phyloP scores from a whole-genome alignment of 2,329 filamentous ascomycete species.

The Penicillium decumbens region DNA sequence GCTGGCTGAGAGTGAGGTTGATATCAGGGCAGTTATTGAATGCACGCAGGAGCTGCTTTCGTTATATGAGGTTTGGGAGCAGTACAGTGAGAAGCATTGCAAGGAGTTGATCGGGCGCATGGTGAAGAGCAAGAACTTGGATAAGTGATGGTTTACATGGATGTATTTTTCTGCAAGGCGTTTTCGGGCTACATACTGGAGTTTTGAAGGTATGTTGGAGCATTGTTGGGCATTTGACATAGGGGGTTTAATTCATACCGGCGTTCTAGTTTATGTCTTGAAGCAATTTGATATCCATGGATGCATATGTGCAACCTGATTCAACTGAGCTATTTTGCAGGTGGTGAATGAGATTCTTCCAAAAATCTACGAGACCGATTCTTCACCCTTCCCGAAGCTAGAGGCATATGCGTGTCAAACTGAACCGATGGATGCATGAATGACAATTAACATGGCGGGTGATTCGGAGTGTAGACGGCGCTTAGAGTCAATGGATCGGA shows the following conservation, averaged over 20 bases:
- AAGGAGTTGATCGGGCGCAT: conserved; percentile 61
- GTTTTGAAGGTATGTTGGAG: not conserved
- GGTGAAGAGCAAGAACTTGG: conserved; percentile 56
- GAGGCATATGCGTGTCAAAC: not conserved
- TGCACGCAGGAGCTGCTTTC: conserved; percentile 88
- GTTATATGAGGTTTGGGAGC: conserved; percentile 73
- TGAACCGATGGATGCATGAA: not conserved
- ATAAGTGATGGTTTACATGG: conserved; percentile 44
- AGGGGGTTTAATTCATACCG: not conserved
- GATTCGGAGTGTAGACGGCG: not conserved
- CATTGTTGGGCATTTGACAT: not conserved
- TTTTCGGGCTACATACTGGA: not conserved
- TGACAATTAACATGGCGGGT: not conserved
- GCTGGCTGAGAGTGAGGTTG: conserved; percentile 79
- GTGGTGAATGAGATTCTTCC: not conserved
- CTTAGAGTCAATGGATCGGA: not conserved
- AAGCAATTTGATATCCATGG: not conserved
- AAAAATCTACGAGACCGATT: too few relatives aligned
- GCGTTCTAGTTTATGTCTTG: not conserved
- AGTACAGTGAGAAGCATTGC: conserved; percentile 60
- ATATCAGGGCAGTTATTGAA: conserved; percentile 79
- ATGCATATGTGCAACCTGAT: not conserved
- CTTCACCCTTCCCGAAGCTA: too few relatives aligned
- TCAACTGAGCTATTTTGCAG: not conserved
- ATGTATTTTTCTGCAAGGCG: not conserved